Conservation (phyloP, 345 rosid genomes). For the Citrus maxima region DNA sequence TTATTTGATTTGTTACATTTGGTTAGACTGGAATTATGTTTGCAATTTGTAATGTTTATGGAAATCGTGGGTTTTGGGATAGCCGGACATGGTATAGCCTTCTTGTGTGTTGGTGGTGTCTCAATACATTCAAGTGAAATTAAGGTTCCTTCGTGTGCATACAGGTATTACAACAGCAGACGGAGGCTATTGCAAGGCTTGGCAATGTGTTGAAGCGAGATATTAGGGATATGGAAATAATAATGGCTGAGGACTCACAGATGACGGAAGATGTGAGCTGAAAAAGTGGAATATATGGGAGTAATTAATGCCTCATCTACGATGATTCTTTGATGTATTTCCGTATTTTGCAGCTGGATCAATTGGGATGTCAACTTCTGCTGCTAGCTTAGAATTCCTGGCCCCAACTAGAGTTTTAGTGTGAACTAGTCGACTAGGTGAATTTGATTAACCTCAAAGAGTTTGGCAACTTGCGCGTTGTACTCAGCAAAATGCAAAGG, state of each 20-base stretch:
- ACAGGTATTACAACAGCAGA: constrained; percentile 87
- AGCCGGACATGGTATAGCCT: background rate
- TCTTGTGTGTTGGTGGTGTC: background rate
- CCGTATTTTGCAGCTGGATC: constrained; percentile 3
- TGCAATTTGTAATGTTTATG: background rate
- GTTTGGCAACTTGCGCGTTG: background rate
- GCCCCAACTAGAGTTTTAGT: background rate
- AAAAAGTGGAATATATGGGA: background rate
- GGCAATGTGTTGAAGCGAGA: constrained; percentile 81
- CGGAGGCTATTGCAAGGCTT: constrained; percentile 84
- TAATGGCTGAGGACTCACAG: constrained; percentile 77
- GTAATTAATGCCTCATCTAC: background rate
- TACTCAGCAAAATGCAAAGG: background rate
- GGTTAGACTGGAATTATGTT: background rate
- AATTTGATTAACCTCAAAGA: background rate
- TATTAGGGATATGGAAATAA: constrained; percentile 77
- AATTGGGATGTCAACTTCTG: background rate
- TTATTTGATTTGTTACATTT: background rate
- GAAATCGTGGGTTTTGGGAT: background rate
- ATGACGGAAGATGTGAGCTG: constrained; percentile 33
- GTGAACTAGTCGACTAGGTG: background rate
- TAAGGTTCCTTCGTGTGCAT: background rate
- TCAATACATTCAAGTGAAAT: background rate
- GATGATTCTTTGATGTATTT: background rate
- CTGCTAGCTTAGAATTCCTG: background rate